Conservation (phyloP, 2,329 filamentous ascomycete genomes). For the Cercospora sesami region DNA sequence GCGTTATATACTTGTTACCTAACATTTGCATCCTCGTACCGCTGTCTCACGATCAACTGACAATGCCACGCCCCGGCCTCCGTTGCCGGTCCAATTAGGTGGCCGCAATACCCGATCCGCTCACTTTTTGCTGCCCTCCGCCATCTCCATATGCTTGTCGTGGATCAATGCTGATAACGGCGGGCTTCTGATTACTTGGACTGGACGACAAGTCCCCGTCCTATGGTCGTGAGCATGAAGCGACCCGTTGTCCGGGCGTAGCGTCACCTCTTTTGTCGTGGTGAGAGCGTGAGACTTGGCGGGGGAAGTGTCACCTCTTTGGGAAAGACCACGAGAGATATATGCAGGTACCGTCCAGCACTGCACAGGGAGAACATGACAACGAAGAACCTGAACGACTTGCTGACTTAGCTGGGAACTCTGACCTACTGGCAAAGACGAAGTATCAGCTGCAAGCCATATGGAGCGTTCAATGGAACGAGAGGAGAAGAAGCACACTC, state of each 20-base stretch:
- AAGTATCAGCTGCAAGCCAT: background rate
- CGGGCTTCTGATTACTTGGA: conserved; percentile 14
- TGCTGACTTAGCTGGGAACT: background rate
- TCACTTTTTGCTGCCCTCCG: background rate
- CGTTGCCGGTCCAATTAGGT: conserved; percentile 1
- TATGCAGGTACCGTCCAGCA: conserved; percentile 10
- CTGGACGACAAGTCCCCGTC: conserved; percentile 12
- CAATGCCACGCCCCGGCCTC: background rate
- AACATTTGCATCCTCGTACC: conserved; percentile 4
- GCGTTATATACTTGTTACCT: conserved; percentile 17
- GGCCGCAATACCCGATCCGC: conserved; percentile 13
- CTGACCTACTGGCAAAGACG: background rate
- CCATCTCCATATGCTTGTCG: background rate
- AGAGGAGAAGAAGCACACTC: background rate
- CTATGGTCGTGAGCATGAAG: background rate
- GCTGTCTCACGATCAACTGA: conserved; percentile 6
- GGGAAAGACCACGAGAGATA: conserved; percentile 11
- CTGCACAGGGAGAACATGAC: background rate
- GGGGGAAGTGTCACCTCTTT: conserved; percentile 8
- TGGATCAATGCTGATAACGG: background rate
- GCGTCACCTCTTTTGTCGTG: conserved; percentile 13
- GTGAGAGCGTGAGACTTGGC: conserved; percentile 4
- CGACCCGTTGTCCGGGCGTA: conserved; percentile 1
- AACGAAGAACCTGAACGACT: background rate
- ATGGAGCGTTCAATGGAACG: background rate